These are phyloP conservation scores for Galeopsis tetrahit DNA, from an alignment of 257 asterid species.

Conservation along the genomic window DNA sequence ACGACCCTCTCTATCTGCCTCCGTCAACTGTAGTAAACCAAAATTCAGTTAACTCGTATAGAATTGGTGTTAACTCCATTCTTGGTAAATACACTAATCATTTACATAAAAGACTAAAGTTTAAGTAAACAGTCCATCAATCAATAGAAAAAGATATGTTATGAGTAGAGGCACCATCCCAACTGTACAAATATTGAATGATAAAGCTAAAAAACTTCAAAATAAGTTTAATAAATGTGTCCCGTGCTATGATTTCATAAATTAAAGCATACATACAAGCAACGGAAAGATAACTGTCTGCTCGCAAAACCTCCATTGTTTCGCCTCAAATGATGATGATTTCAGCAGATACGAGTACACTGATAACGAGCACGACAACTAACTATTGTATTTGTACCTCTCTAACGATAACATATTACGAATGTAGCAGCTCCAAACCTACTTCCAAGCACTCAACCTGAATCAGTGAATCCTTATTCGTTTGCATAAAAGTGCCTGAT, in stretches of 20 bases:
- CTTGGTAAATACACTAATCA: not conserved
- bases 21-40: constrained; percentile 39
- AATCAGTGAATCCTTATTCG: not conserved
- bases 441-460: not conserved
- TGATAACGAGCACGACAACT: not conserved
- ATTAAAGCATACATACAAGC: not conserved
- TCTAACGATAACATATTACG: not conserved
- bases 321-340: not conserved
- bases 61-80: not conserved
- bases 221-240: not conserved
- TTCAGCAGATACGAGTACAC: not conserved
- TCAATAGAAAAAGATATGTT: not conserved
- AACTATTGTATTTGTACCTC: not conserved
- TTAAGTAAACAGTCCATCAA: not conserved
- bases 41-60: constrained; percentile 3
- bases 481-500: not conserved
- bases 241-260: not conserved
- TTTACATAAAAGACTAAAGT: too few relatives aligned
- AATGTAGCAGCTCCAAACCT: not conserved
- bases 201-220: not conserved
- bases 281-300: not conserved
- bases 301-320: not conserved
- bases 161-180: not conserved
- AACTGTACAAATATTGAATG: not conserved
- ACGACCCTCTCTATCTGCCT: constrained; percentile 40